A percentile compares a stretch with the other conserved stretches of the same genome.
Conservation (phyloP, 345 rosid species). For the Hevea brasiliensis region DNA sequence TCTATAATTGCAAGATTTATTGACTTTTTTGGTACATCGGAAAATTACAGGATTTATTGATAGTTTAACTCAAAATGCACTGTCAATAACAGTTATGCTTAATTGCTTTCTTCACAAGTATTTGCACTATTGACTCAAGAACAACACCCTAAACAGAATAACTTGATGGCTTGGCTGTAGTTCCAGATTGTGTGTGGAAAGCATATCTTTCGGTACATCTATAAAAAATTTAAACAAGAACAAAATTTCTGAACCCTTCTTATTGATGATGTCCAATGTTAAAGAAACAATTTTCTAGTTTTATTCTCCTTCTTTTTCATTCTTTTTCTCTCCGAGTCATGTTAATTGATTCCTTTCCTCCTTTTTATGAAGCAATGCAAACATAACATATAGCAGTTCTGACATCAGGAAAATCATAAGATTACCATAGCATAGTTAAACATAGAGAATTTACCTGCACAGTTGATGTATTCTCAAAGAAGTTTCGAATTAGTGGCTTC, state of each 20-base stretch:
- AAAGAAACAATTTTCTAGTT: not conserved
- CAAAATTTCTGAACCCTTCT: not conserved
- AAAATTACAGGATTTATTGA: no score
- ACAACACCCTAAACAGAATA: not conserved
- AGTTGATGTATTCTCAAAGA: slow-evolving; percentile 83
- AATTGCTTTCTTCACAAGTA: not conserved
- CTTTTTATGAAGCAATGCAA: not conserved
- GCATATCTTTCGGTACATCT: no score
- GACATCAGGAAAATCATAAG: not conserved
- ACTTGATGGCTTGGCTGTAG: no score
- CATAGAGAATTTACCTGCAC: slow-evolving; percentile 64
- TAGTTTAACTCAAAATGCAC: not conserved
- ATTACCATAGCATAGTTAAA: not conserved
- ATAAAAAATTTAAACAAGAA: no score
- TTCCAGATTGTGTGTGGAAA: not conserved
- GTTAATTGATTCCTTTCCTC: not conserved
- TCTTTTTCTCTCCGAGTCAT: not conserved
- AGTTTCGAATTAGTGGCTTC: slow-evolving; percentile 83
- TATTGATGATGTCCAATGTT: not conserved
- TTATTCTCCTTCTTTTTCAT: no score
- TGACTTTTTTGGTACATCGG: no score
- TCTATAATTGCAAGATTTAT: not conserved
- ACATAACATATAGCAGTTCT: not conserved
- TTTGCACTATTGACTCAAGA: not conserved
- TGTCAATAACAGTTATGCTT: not conserved